A percentile compares a stretch with the other conserved stretches of the same genome.
Evolutionary conservation across 495 filamentous ascomycete genomes (phyloP).

Genomic region (Trichocladium uniseriatum): DNA sequence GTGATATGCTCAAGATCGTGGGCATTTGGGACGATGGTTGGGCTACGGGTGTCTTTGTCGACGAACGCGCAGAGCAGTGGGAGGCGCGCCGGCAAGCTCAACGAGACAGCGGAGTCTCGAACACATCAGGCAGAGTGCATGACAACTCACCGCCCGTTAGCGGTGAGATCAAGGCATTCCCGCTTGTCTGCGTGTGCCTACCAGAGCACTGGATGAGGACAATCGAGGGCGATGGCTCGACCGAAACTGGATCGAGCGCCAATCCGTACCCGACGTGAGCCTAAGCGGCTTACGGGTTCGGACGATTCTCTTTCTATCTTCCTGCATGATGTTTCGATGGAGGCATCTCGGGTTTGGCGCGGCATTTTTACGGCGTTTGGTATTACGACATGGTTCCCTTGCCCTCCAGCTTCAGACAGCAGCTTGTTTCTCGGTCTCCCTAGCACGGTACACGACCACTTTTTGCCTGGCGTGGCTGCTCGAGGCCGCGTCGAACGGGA

Average conservation of each 20-base stretch:
- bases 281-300: slow-evolving; percentile 21
- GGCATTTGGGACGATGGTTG: slow-evolving; percentile 99
- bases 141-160: slow-evolving; percentile 55
- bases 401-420: background rate
- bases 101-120: slow-evolving; percentile 88
- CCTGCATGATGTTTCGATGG: slow-evolving; percentile 29
- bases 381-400: background rate
- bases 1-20: slow-evolving; percentile 97
- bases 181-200: slow-evolving; percentile 92
- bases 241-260: slow-evolving; percentile 44
- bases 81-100: slow-evolving; percentile 65
- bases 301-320: slow-evolving; percentile 17
- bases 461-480: no score
- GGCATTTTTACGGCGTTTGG: slow-evolving; percentile 37
- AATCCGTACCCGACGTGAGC: slow-evolving; percentile 27
- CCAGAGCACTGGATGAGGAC: slow-evolving; percentile 97
- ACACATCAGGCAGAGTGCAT: slow-evolving; percentile 55
- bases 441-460: no score
- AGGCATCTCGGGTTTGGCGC: slow-evolving; percentile 17
- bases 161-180: slow-evolving; percentile 96
- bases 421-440: no score
- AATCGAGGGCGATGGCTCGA: slow-evolving; percentile 74
- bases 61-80: slow-evolving; percentile 82
- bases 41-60: slow-evolving; percentile 83
- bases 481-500: no score